These are phyloP conservation scores for Pseudocercospora cruenta DNA, from an alignment of 2,329 filamentous ascomycete genomes.

Conservation along the genomic window DNA sequence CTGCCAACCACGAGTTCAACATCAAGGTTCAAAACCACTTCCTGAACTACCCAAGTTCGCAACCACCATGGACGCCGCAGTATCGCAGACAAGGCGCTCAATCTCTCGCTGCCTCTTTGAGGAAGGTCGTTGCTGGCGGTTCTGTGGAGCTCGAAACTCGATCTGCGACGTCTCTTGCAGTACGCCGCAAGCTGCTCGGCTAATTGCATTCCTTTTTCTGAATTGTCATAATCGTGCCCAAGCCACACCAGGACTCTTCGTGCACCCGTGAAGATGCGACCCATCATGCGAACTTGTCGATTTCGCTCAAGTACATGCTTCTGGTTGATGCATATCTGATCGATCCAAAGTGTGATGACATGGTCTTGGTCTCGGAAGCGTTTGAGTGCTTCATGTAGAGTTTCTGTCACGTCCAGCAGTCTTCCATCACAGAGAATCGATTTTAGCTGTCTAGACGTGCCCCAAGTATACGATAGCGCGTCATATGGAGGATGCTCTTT, in stretches of 20 bases:
- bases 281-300: conserved; percentile 39
- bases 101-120: conserved; percentile 29
- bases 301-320: conserved; percentile 34
- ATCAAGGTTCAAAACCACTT: conserved; percentile 36
- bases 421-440: conserved; percentile 35
- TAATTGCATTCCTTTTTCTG: conserved; percentile 35
- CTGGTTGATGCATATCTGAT: conserved; percentile 40
- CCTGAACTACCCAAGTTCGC: conserved; percentile 39
- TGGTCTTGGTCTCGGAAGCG: conserved; percentile 31
- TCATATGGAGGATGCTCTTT: conserved; percentile 29
- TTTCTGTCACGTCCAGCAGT: conserved; percentile 30
- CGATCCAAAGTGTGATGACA: conserved; percentile 34
- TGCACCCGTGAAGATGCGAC: conserved; percentile 37
- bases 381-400: conserved; percentile 34
- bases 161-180: conserved; percentile 18
- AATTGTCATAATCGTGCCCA: conserved; percentile 35
- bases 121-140: conserved; percentile 28
- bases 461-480: conserved; percentile 39
- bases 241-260: conserved; percentile 38
- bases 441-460: conserved; percentile 28
- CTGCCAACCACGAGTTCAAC: conserved; percentile 37
- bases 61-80: conserved; percentile 37
- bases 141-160: conserved; percentile 19
- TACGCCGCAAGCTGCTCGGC: conserved; percentile 33
- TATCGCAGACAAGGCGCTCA: conserved; percentile 34